A percentile compares a stretch with the other conserved stretches of the same genome.
Evolutionary conservation across 2,329 filamentous ascomycete genomes (phyloP).

Genomic region (Corynespora cassiicola): DNA sequence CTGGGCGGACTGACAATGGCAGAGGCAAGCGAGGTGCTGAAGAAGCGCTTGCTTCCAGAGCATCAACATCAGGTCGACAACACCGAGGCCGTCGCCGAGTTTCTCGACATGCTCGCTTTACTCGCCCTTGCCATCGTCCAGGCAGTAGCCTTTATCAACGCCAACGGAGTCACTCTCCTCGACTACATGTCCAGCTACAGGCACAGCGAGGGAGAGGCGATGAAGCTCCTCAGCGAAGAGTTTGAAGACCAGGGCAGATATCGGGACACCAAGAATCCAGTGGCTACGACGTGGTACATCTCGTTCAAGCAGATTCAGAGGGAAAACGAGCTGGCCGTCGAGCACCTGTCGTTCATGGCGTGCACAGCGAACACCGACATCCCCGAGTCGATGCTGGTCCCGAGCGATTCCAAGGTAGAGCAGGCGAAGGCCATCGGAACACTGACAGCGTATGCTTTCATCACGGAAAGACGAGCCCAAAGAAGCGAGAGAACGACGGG

Average conservation of each 20-base stretch:
- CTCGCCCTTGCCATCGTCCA: constrained; percentile 19
- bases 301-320: constrained; percentile 13
- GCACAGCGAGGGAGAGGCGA: constrained; percentile 27
- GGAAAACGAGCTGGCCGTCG: constrained; percentile 26
- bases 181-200: constrained; percentile 16
- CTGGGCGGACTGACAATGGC: constrained; percentile 22
- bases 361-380: constrained; percentile 41
- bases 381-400: constrained; percentile 39
- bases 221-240: constrained; percentile 36
- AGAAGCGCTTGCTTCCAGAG: constrained; percentile 4
- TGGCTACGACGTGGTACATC: constrained; percentile 44
- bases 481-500: not conserved
- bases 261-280: constrained; percentile 32
- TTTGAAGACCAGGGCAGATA: constrained; percentile 44
- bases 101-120: constrained; percentile 34
- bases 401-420: constrained; percentile 17
- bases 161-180: constrained; percentile 16
- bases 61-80: constrained; percentile 5
- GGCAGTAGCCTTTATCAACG: constrained; percentile 45
- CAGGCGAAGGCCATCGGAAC: constrained; percentile 36
- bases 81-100: constrained; percentile 10
- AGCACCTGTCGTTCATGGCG: constrained; percentile 43
- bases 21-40: constrained; percentile 9
- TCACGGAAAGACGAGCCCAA: constrained; percentile 19
- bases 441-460: constrained; percentile 41